A percentile compares a stretch with the other conserved stretches of the same genome.
phyloP scores from a whole-genome alignment of 2,329 filamentous ascomycete species.

The Trichoderma koningii region DNA sequence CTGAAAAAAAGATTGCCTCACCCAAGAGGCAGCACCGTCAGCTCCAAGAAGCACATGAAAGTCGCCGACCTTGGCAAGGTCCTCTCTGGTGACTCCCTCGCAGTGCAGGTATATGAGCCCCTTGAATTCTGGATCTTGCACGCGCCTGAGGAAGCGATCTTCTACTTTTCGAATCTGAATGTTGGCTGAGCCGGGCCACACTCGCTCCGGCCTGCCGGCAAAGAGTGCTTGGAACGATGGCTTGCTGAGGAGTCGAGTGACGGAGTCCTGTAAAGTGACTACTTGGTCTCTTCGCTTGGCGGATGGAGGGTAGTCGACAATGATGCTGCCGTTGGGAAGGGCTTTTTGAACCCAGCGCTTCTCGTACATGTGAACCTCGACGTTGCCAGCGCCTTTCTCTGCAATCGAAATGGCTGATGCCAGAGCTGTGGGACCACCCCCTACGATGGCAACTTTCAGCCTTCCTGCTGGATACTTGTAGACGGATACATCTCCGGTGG shows the following conservation, averaged over 20 bases:
- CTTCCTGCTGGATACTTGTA: slow-evolving; percentile 37
- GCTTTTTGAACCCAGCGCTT: slow-evolving; percentile 37
- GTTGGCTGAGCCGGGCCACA: slow-evolving; percentile 43
- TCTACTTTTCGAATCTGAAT: slow-evolving; percentile 45
- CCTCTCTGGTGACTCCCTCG: slow-evolving; percentile 37
- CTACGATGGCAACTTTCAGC: slow-evolving; percentile 39
- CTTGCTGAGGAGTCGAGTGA: slow-evolving; percentile 37
- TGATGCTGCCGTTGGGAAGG: slow-evolving; percentile 28
- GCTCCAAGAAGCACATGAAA: slow-evolving; percentile 43
- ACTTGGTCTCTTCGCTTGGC: slow-evolving; percentile 41
- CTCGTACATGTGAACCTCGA: slow-evolving; percentile 43
- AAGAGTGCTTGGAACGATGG: slow-evolving; percentile 38
- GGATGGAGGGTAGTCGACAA: slow-evolving; percentile 37
- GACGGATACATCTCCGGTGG: slow-evolving; percentile 31
- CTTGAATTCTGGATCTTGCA: slow-evolving; percentile 38
- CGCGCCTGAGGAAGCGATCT: slow-evolving; percentile 40
- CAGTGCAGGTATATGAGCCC: slow-evolving; percentile 40
- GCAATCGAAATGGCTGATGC: slow-evolving; percentile 40
- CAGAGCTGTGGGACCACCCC: slow-evolving; percentile 40
- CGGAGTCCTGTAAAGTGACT: slow-evolving; percentile 42
- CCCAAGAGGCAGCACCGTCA: slow-evolving; percentile 43
- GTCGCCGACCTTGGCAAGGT: slow-evolving; percentile 38
- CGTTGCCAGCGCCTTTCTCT: slow-evolving; percentile 38
- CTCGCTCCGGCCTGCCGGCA: slow-evolving; percentile 38
- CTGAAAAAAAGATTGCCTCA: slow-evolving; percentile 39